Evolutionary conservation across 2,329 filamentous ascomycete species (phyloP), one percentile per base, ranked within the genome.

Genomic region (Pseudogymnoascus sp.): DNA sequence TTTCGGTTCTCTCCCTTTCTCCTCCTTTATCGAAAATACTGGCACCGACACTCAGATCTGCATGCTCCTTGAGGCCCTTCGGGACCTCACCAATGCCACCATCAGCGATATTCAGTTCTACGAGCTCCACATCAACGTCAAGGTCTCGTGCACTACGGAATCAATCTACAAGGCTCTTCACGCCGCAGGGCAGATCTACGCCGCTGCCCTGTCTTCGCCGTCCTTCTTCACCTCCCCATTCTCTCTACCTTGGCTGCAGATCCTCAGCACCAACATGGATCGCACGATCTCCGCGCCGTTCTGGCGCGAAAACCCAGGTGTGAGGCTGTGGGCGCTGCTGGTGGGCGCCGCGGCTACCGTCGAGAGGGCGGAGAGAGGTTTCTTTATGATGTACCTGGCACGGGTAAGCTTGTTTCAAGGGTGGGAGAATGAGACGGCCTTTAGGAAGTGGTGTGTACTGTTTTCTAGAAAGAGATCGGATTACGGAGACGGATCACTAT

Each of bases 301-400:
- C 56, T 66, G 65, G 65, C 31, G 62, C 8, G 10, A 40, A 4
- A 63, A 65, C 61, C 65, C 65, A 3, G 65, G 65, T 4, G 44
- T 66, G 14, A 44, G 63, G 44, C 37, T 65, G 7, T 66, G 65
- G 65, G 42, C 63, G 12, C 21, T 65, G 28, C 60, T 66, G 2
- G 65, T 66, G 1, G 65, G 63, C 3, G 65, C 64, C 5, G 59
- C 65, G 3, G 59, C 62, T 33, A n/a, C 33, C 2, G 60, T 62
- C 21, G 64, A 44, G 11, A 66, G 59, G 44, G 62, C 65, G 37
- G 65, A 65, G 18, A 63, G 60, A 18, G 60, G 62, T 2, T 66
- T 66, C 35, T 66, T 64, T 56, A 65, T 65, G 50, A 63, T 66
- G 42, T 66, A 66, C 28, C 38, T 66, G 5, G 63, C 62, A 23